A percentile compares a stretch with the other conserved stretches of the same genome.
Evolutionary conservation across 192 early-diverging fungal genomes (phyloP).

Genomic region (Umbelopsis vinacea): DNA sequence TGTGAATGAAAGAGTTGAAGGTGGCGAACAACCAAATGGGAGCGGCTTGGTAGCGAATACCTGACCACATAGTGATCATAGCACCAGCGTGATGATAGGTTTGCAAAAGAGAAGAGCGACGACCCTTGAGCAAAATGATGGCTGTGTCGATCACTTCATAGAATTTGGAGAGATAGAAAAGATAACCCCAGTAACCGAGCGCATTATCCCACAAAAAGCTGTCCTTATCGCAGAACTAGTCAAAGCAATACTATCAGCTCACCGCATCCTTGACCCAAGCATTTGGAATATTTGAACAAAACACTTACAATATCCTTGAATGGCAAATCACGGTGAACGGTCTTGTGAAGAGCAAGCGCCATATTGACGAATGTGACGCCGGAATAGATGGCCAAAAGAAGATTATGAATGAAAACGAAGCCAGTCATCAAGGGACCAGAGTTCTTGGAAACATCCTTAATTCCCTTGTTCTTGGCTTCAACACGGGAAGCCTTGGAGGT

Average conservation of each 20-base stretch:
- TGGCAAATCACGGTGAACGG: conserved; percentile 50
- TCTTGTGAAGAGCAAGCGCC: conserved; percentile 57
- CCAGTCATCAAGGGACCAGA: conserved; percentile 62
- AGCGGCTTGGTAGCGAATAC: conserved; percentile 69
- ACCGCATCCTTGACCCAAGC: background rate
- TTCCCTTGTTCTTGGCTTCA: conserved; percentile 54
- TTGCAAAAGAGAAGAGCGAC: conserved; percentile 77
- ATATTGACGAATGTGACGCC: conserved; percentile 70
- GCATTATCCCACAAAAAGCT: conserved; percentile 68
- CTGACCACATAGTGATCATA: conserved; percentile 81
- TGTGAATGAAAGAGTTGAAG: conserved; percentile 88
- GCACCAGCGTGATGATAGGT: conserved; percentile 88
- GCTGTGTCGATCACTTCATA: conserved; percentile 90
- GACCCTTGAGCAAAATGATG: conserved; percentile 83
- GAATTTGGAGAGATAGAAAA: conserved; percentile 89
- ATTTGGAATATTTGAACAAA: background rate
- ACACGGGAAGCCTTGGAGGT: conserved; percentile 57
- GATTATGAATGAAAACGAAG: conserved; percentile 80
- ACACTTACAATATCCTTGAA: conserved; percentile 63
- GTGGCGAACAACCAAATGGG: conserved; percentile 84
- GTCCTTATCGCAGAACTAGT: conserved; percentile 68
- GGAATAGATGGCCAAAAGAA: conserved; percentile 71
- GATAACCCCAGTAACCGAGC: conserved; percentile 81
- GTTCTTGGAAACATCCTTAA: conserved; percentile 37
- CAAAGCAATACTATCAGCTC: background rate